Evolutionary conservation across 1,139 yeast species (phyloP).

Genomic region (Nadsonia commutata): DNA sequence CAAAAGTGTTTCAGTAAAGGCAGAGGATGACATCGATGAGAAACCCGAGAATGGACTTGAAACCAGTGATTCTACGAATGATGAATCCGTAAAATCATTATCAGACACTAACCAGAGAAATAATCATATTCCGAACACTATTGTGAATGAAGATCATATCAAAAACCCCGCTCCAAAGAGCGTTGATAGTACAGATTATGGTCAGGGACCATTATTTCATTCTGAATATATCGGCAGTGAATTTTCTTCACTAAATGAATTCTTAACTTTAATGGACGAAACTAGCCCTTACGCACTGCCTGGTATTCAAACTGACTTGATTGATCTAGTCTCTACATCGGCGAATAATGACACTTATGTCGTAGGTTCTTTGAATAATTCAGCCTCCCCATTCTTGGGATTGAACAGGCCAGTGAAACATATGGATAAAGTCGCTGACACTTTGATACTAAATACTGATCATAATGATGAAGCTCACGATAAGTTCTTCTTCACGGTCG

Average conservation of each 20-base stretch:
- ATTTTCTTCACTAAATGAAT: constrained; percentile 79
- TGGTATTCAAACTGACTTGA: constrained; percentile 5
- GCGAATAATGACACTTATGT: not conserved
- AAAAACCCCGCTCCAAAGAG: constrained; percentile 13
- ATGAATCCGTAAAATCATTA: too few species aligned
- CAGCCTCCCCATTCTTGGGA: not conserved
- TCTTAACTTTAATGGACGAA: constrained; percentile 79
- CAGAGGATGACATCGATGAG: not conserved
- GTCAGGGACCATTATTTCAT: constrained; percentile 43
- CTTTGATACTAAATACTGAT: constrained; percentile 1
- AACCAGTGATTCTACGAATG: constrained; percentile 15
- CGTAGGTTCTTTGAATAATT: not conserved
- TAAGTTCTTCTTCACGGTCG: constrained; percentile 88
- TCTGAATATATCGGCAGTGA: constrained; percentile 92
- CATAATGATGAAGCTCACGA: constrained; percentile 43
- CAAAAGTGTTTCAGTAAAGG: not conserved
- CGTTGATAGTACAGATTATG: constrained; percentile 15
- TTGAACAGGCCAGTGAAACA: constrained; percentile 3
- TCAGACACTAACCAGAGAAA: too few species aligned
- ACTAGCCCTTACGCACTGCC: constrained; percentile 29
- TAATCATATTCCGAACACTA: too few species aligned
- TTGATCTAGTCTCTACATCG: not conserved
- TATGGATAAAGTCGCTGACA: constrained; percentile 2
- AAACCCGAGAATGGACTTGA: not conserved
- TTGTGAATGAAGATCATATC: too few species aligned